These are phyloP conservation scores for Ochromonadaceae sp. DNA, from an alignment of 352 stramenopile genomes.

Conservation along the genomic window DNA sequence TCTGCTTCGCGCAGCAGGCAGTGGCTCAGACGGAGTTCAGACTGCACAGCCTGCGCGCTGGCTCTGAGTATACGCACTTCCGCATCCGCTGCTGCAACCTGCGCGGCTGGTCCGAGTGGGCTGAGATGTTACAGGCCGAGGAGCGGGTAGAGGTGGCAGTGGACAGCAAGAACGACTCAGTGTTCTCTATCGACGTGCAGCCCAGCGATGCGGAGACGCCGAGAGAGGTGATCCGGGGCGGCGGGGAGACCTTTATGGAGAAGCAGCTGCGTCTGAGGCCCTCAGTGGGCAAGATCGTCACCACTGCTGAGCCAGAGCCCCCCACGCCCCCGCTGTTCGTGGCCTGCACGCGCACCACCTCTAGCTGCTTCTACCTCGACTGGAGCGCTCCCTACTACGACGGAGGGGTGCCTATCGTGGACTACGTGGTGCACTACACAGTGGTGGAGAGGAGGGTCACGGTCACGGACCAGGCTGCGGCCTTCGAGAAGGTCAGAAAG, in stretches of 20 bases:
- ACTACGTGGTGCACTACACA: slow-evolving; percentile 10
- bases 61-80: slow-evolving; percentile 3
- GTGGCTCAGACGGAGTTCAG: neutral
- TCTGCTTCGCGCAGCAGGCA: no score
- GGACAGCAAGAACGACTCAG: no score
- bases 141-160: no score
- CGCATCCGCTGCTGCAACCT: slow-evolving; percentile 1
- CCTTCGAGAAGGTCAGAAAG: neutral
- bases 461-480: neutral
- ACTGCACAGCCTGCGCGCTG: neutral
- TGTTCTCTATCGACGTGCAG: no score
- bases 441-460: neutral
- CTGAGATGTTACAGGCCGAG: neutral
- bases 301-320: neutral
- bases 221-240: no score
- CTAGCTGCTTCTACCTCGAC: neutral
- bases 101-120: neutral
- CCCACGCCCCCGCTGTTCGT: neutral
- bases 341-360: neutral
- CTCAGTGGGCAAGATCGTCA: no score
- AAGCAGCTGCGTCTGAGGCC: no score
- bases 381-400: slow-evolving; percentile 3
- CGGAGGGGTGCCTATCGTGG: neutral
- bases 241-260: no score
- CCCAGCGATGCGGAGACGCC: no score